Evolutionary conservation across 208 protist genomes (phyloP), one percentile per base, ranked within the genome.

Genomic region (Trypanosoma grayi): DNA sequence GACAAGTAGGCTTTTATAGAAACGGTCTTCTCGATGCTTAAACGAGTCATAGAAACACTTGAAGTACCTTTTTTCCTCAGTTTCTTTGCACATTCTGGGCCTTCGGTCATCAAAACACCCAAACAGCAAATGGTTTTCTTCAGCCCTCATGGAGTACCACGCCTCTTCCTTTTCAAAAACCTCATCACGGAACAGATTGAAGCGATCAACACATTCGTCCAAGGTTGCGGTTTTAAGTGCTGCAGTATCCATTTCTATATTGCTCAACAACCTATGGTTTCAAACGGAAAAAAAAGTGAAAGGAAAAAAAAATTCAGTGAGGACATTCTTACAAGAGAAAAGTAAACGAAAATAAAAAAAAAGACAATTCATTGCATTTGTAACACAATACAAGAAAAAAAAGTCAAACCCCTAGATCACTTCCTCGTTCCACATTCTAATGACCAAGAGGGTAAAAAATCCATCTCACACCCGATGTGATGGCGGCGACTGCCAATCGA

Each of bases 41-140:
- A 82, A 82, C 0, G 76, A 82, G 33, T 77, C 45, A 43, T 81
- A 77, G 56, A 77, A 81, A n/a, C 69, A 68, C 9, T 70, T 55
- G 37, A 77, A 77, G 43, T 77, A 81, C 14, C 65, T 28, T 33
- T 43, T 57, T 18, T 65, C 25, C 8, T 22, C 6, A 4, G 11
- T 1, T n/a, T 43, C 28, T 54, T 25, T 0, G 13, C 4, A 8
- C 2, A n/a, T 36, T 13, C 25, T 50, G n/a, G 46, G 16, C 47
- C n/a, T 54, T 39, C 18, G 25, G 13, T 30, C 20, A 39, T 13
- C 9, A 0, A 8, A 31, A n/a, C 5, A 28, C 4, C 57, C 66
- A 45, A 50, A 72, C 28, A 64, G 27, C 11, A 72, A 24, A 33
- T 52, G 56, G 36, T 72, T 72, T 45, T 72, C 66, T 33, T 48